phyloP scores from a whole-genome alignment of 2,329 filamentous ascomycete genomes.

The Ampelomyces quisqualis region DNA sequence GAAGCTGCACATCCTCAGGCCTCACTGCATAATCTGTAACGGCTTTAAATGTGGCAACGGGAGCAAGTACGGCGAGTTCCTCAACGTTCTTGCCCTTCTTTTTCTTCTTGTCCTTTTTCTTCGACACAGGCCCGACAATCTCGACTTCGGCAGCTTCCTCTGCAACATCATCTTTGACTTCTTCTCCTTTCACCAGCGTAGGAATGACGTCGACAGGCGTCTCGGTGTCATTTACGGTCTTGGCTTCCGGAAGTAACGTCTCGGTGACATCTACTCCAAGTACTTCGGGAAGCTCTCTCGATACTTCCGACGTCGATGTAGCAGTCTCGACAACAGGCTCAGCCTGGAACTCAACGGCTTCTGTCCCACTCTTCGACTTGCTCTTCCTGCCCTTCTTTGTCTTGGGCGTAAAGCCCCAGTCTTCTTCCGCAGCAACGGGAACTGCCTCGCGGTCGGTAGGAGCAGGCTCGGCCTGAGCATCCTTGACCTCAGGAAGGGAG shows the following conservation, averaged over 20 bases:
- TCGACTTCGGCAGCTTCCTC: background rate
- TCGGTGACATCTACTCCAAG: too few relatives aligned
- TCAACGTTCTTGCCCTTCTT: slow-evolving; percentile 20
- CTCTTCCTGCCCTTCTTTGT: slow-evolving; percentile 29
- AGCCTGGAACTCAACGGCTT: slow-evolving; percentile 9
- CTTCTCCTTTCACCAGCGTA: slow-evolving; percentile 16
- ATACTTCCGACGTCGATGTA: background rate
- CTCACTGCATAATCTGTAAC: background rate
- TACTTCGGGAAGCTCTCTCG: background rate
- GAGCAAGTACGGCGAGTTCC: slow-evolving; percentile 12
- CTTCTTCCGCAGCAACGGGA: slow-evolving; percentile 3
- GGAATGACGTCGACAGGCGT: background rate
- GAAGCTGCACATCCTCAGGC: slow-evolving; percentile 2
- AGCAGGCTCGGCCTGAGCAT: background rate
- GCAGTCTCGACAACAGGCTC: slow-evolving; percentile 1
- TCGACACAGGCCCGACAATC: slow-evolving; percentile 1
- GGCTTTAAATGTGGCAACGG: too few relatives aligned
- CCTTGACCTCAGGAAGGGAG: background rate
- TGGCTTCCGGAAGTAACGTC: background rate
- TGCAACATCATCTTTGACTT: background rate
- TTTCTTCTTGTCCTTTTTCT: slow-evolving; percentile 27
- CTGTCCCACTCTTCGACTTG: slow-evolving; percentile 18
- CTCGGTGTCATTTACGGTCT: background rate
- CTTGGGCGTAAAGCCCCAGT: slow-evolving; percentile 12
- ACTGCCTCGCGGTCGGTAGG: background rate